Base-by-base conservation (phyloP, 1,284 basidiomycete genomes). In the Papiliotrema fonsecae region DNA sequence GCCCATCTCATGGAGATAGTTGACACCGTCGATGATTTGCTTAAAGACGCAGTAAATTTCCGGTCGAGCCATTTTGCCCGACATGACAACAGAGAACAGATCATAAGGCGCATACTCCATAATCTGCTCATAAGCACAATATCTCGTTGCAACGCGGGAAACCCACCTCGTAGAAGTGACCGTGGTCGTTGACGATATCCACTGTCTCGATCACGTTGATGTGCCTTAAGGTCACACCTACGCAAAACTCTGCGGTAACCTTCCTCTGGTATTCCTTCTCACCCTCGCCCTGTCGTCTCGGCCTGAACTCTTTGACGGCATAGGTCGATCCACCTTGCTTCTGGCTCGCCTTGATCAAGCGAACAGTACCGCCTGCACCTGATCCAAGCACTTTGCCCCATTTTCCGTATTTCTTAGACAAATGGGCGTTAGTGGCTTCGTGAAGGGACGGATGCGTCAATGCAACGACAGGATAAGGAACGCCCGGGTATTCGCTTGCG, bases 41-140 rank as follows among this genome's bases (percentile, higher is more conserved):
- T 91, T 87, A 77, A 97, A 98, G 57, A 98, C 91, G 69, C 96
- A 99, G 77, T 97, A 97, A 55, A 97, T 94, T 75, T 99, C 94
- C 45, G 92, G 91, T 25, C 93, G 85, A 51, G 86, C 83, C 96
- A 99, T 99, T 77, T 91, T 94, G 57, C 91, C 89, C 27, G 93
- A 94, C 96, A 99, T 99, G 78, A 99, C 96, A 64, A 98, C 92
- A 50, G 87, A 90, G 78, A 99, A 99, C 45, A 99, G 83, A 75
- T 99, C 96, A 70, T 86, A 96, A 14, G 96, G 94, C 1, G 96
- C 96, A 65, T 97, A 98, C 75, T 98, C 93, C 96, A 99, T 99
- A 74, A 94, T 86, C 90, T 93, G 61, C 0, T n/a, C n/a, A n/a
- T n/a, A n/a, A n/a, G n/a, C n/a, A n/a, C n/a, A n/a, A n/a, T n/a